Base-by-base conservation (phyloP, 2,329 filamentous ascomycete species). In the Zymoseptoria ardabiliae region DNA sequence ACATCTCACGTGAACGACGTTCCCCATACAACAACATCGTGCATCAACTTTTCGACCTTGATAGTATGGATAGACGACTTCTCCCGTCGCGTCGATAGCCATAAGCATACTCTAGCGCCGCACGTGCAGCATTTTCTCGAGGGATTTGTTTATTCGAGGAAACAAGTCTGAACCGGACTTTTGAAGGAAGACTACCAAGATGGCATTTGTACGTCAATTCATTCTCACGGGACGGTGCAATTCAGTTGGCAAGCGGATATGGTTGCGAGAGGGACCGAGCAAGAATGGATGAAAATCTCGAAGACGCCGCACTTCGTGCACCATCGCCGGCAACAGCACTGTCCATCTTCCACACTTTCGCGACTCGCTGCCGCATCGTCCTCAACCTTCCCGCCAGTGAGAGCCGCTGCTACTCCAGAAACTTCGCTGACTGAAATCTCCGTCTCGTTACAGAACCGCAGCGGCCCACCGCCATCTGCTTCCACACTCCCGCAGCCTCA, bases 401-500 rank as follows among this genome's bases (percentile, higher is more conserved):
- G 1, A 2, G 2, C 8, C 7, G 7, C 25, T 9, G 8, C 25
- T 28, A 7, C 8, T 9, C 8, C 25, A 9, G 25, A 41, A 41
- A 9, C 10, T 10, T 11, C 17, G 17, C 35, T 45, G 11, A 45
- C 4, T 2, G 2, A 5, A 17, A 6, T 17, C 13, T 6, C 11
- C 35, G 6, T 45, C 11, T n/a, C 35, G 4, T 5, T n/a, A 7
- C n/a, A 45, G 35, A 45, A n/a, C 35, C 35, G 35, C 35, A 4
- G 35, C 35, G 35, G 35, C 4, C 35, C 35, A 17, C 35, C 35
- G 17, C 35, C 10, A 41, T 41, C 35, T 17, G 35, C 35, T 17
- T 41, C 35, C 35, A 45, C 35, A n/a, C 59, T 72, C 10, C 70
- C 70, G 11, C 59, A 69, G 53, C 64, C 65, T 11, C 61, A 81